phyloP scores from a whole-genome alignment of 768 basidiomycete species.

The Inosperma sp. region DNA sequence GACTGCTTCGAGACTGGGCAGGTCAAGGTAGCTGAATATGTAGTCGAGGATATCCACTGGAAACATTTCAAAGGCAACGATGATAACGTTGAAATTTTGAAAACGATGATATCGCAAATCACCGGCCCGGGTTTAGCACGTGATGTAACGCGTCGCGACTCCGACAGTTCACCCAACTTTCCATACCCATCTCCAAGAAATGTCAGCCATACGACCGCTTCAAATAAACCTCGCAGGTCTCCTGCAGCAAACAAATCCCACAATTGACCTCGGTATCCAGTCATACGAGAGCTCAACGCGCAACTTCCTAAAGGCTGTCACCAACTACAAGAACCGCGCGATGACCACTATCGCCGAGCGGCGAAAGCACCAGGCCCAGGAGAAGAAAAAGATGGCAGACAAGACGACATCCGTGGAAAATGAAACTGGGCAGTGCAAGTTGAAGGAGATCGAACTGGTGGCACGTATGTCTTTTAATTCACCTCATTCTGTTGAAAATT shows the following conservation, averaged over 20 bases:
- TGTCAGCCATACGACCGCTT: slow-evolving; percentile 35
- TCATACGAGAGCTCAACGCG: slow-evolving; percentile 62
- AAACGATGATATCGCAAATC: too few species aligned
- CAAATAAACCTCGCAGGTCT: slow-evolving; percentile 60
- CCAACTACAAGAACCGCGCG: slow-evolving; percentile 67
- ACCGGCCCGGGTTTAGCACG: too few species aligned
- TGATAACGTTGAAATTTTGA: too few species aligned
- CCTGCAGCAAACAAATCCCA: slow-evolving; percentile 50
- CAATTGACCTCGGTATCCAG: slow-evolving; percentile 59
- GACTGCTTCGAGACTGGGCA: too few species aligned
- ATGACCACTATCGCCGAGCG: slow-evolving; percentile 66
- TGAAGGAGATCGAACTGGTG: slow-evolving; percentile 74
- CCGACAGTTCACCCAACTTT: too few species aligned
- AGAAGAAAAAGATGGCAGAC: slow-evolving; percentile 61
- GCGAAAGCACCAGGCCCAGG: slow-evolving; percentile 53
- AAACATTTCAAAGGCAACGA: too few species aligned
- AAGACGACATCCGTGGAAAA: slow-evolving; percentile 57
- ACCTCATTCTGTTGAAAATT: not conserved
- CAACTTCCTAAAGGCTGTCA: slow-evolving; percentile 69
- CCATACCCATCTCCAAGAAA: slow-evolving; percentile 14
- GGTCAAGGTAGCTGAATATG: too few species aligned
- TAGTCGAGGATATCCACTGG: too few species aligned
- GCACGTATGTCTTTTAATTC: slow-evolving; percentile 47
- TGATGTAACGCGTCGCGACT: too few species aligned
- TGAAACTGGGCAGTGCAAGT: slow-evolving; percentile 71